Evolutionary conservation across 139 green algal species (phyloP).

Genomic region (Dunaliella primolecta): DNA sequence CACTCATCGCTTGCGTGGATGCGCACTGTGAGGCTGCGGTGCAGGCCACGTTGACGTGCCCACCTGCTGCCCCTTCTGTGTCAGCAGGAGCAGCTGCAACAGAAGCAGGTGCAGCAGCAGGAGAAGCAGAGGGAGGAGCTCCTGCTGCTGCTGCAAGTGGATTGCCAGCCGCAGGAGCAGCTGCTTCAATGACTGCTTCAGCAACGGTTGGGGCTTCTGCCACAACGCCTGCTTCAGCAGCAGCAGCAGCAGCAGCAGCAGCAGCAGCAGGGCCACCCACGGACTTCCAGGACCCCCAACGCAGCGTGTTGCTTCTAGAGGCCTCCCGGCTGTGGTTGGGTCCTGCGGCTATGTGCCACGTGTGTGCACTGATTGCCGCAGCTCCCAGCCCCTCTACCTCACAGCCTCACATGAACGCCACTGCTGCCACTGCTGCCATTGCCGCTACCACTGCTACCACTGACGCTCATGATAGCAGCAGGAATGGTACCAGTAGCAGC

Average conservation of each 20-base stretch:
- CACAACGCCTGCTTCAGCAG: too few species aligned
- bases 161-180: background rate
- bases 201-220: too few species aligned
- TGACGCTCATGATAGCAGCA: too few species aligned
- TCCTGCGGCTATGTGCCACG: slow-evolving; percentile 12
- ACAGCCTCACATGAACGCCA: too few species aligned
- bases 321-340: slow-evolving; percentile 39
- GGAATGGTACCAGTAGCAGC: slow-evolving; percentile 1
- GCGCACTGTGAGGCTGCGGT: background rate
- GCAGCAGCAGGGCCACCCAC: background rate
- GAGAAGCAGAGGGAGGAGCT: background rate
- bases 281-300: slow-evolving; percentile 38
- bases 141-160: background rate
- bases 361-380: background rate
- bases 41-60: background rate
- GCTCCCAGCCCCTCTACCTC: too few species aligned
- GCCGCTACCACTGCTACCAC: too few species aligned
- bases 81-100: too few species aligned
- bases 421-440: too few species aligned
- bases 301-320: slow-evolving; percentile 31
- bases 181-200: too few species aligned
- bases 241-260: background rate
- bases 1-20: background rate
- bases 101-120: too few species aligned
- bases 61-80: background rate